Evolutionary conservation across 306 rosid species (phyloP).

Genomic region (Vachellia pachyceras): DNA sequence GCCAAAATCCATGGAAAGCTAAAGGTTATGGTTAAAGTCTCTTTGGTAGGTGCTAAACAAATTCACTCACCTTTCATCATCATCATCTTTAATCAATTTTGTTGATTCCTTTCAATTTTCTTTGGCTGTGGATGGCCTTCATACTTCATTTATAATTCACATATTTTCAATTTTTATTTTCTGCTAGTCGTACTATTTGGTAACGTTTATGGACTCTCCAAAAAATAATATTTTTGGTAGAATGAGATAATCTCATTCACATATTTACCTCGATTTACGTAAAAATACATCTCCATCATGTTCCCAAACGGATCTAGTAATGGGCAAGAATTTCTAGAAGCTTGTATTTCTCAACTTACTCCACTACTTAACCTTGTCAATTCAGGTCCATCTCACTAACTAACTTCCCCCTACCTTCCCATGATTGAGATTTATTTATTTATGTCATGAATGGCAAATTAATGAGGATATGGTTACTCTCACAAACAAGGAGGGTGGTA

Average conservation of each 20-base stretch:
- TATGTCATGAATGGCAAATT: neutral
- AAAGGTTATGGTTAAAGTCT: neutral
- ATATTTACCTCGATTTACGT: too few relatives aligned
- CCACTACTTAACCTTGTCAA: slow-evolving; percentile 57
- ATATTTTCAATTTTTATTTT: neutral
- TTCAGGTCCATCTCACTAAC: slow-evolving; percentile 38
- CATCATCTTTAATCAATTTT: neutral
- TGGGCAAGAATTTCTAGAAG: slow-evolving; percentile 55
- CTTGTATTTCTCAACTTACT: slow-evolving; percentile 40
- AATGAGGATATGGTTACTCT: neutral
- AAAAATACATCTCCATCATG: too few relatives aligned
- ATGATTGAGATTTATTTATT: slow-evolving; percentile 34
- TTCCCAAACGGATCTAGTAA: too few relatives aligned
- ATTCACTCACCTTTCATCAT: slow-evolving; percentile 10
- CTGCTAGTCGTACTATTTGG: too few relatives aligned
- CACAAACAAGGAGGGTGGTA: too few relatives aligned
- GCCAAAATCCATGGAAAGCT: neutral
- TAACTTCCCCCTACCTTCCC: slow-evolving; percentile 55
- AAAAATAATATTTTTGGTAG: too few relatives aligned
- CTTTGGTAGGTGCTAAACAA: too few relatives aligned
- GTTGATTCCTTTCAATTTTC: slow-evolving; percentile 23
- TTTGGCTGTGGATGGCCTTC: slow-evolving; percentile 19
- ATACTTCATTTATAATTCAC: slow-evolving; percentile 30
- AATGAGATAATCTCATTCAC: too few relatives aligned
- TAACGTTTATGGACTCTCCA: too few relatives aligned